Conservation (phyloP, 805 yeast genomes). For the Wickerhamiella siamensis region DNA sequence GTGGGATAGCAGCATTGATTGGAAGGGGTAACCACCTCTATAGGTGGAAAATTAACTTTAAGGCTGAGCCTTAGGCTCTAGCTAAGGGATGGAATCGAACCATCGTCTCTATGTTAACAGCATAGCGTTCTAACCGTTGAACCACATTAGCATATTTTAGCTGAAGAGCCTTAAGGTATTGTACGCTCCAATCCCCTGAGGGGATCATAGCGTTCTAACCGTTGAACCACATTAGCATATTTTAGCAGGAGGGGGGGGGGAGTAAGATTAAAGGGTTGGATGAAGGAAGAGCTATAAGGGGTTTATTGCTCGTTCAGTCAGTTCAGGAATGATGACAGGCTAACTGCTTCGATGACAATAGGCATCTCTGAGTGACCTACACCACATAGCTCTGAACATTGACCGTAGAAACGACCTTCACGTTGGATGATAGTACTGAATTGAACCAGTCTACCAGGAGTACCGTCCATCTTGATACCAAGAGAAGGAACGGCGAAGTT, state of each 20-base stretch:
- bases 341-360: conserved; percentile 19
- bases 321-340: conserved; percentile 17
- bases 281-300: background rate
- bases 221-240: conserved; percentile 3
- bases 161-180: no score
- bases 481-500: conserved; percentile 18
- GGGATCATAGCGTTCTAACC: conserved; percentile 6
- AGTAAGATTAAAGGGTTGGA: background rate
- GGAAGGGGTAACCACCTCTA: no score
- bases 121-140: conserved; percentile 6
- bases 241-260: no score
- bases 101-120: conserved; percentile 2
- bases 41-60: background rate
- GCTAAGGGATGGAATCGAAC: conserved; percentile 4
- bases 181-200: no score
- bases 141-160: conserved; percentile 1
- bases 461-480: conserved; percentile 20
- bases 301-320: conserved; percentile 19
- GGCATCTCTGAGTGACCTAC: conserved; percentile 20
- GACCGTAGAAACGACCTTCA: conserved; percentile 19
- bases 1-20: no score
- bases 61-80: background rate
- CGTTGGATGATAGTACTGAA: conserved; percentile 18
- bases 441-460: conserved; percentile 21
- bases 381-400: conserved; percentile 22